Conservation (phyloP, 73 alveolate species). For the Strombidium stylifer region DNA sequence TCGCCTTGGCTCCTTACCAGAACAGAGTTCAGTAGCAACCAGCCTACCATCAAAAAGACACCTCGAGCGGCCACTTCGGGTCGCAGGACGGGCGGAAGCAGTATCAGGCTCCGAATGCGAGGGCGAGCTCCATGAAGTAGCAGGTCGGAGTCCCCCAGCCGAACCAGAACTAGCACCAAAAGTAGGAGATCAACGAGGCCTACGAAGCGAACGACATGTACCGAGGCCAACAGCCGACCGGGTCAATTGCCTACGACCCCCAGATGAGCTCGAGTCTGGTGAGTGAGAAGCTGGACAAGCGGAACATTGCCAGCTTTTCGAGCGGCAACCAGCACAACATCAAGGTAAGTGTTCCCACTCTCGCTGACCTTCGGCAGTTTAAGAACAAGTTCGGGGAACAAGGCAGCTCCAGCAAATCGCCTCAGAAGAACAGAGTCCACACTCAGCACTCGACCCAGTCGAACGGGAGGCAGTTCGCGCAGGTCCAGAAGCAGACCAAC, state of each 20-base stretch:
- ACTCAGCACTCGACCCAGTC: too few species aligned
- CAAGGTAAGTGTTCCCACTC: background rate
- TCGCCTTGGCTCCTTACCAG: background rate
- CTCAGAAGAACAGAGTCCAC: too few species aligned
- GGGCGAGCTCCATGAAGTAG: background rate
- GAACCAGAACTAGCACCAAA: background rate
- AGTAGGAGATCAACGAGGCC: background rate
- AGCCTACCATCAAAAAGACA: too few species aligned
- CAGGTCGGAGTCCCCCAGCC: background rate
- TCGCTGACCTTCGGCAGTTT: background rate
- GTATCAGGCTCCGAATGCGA: too few species aligned
- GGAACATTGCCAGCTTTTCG: background rate
- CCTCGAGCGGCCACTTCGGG: too few species aligned
- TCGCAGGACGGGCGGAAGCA: too few species aligned
- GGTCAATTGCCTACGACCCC: background rate
- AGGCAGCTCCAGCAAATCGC: too few species aligned
- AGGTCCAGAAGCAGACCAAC: too few species aligned
- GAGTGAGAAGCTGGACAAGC: constrained; percentile 22
- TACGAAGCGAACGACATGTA: background rate
- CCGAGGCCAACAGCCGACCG: background rate
- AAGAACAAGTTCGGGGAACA: constrained; percentile 38
- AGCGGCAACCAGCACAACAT: constrained; percentile 20
- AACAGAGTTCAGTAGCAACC: background rate
- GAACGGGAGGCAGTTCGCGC: too few species aligned
- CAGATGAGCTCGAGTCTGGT: constrained; percentile 12